Evolutionary conservation across 768 basidiomycete species (phyloP), one percentile per base, ranked within the genome.

Genomic region (Collybia sp.): DNA sequence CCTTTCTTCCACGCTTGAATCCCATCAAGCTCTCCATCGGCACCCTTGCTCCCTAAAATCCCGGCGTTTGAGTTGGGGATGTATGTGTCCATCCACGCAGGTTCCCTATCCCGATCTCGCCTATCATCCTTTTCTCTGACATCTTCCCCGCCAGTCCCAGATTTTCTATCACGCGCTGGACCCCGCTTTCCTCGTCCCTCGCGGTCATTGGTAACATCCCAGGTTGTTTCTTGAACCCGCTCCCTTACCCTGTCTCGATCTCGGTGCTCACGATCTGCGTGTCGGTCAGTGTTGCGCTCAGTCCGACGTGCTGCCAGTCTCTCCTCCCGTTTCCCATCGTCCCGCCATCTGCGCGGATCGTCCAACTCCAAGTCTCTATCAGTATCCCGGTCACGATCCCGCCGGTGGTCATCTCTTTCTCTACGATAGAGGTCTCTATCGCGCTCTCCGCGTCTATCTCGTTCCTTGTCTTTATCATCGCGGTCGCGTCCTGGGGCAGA

Each of bases 11-110:
- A 92, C 2, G 83, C 87, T 56, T 93, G 89, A 30, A 93, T 88
- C 31, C 85, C 80, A 60, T 92, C 89, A 18, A 89, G 67, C 57
- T 86, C 85, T 15, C 85, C 89, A 40, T 78, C 75, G 19, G 65
- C 62, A 30, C 67, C 68, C 49, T 77, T 76, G 6, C 78, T 78
- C 13, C 86, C 85, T 44, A 88, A 70, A 44, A 88, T 81, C 12
- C 83, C 85, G 40, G 70, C 67, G 30, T 66, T 68, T 13, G 79
- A 61, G 17, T 67, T 73, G 11, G 88, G 88, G 49, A 90, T 75
- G 59, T 89, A 90, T 15, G 86, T 82, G 53, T 91, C 90, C 89
- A 93, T 93, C 89, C 89, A 93, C 13, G 89, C 89, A 17, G 89
- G 90, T 58, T 92, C 90, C 56, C 86, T 89, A 68, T 93, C 90